Evolutionary conservation across 306 rosid genomes (phyloP).

Genomic region (Malus domestica): ASM211411v1 NC_041803.1:18729001-18729500

Average conservation of each 20-base stretch:
- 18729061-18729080: constrained; percentile 55
- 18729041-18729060: constrained; percentile 46
- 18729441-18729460: not conserved
- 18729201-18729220: not conserved
- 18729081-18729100: constrained; percentile 73
- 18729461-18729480: too few relatives aligned
- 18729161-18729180: constrained; percentile 49
- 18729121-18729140: constrained; percentile 66
- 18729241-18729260: not conserved
- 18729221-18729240: not conserved
- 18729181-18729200: constrained; percentile 41
- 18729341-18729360: constrained; percentile 81
- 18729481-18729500: too few relatives aligned
- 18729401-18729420: not conserved
- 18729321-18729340: constrained; percentile 59
- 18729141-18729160: constrained; percentile 53
- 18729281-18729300: constrained; percentile 78
- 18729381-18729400: not conserved
- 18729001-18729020: not conserved
- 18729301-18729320: constrained; percentile 66
- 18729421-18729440: not conserved
- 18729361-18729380: not conserved
- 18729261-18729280: constrained; percentile 51
- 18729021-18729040: not conserved
- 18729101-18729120: constrained; percentile 56